Evolutionary conservation across 2,329 filamentous ascomycete species (phyloP).

Genomic region (Thelonectria rubi): DNA sequence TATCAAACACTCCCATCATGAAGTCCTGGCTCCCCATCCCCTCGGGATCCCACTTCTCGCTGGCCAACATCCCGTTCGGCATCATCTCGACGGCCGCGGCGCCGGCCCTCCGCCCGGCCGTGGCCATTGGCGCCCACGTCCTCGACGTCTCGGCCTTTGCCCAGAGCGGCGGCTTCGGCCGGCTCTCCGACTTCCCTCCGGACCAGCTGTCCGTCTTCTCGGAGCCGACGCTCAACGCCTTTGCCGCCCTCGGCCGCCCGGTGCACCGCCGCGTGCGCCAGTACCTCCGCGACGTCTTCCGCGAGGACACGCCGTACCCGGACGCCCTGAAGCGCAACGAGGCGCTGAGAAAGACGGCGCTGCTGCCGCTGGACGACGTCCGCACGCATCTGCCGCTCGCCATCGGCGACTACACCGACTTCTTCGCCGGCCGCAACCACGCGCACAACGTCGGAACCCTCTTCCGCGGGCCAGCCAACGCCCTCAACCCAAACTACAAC

Average conservation of each 20-base stretch:
- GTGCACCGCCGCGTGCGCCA: constrained; percentile 75
- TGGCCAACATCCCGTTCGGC: constrained; percentile 84
- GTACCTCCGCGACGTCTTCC: constrained; percentile 69
- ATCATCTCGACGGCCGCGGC: constrained; percentile 73
- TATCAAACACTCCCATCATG: constrained; percentile 9
- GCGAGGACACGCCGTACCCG: constrained; percentile 59
- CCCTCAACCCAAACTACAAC: constrained; percentile 82
- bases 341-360: constrained; percentile 40
- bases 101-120: constrained; percentile 67
- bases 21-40: constrained; percentile 41
- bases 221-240: constrained; percentile 44
- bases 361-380: constrained; percentile 54
- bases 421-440: constrained; percentile 82
- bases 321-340: constrained; percentile 49
- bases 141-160: constrained; percentile 74
- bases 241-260: constrained; percentile 65
- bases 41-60: constrained; percentile 50
- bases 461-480: constrained; percentile 77
- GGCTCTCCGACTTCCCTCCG: constrained; percentile 36
- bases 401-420: constrained; percentile 86
- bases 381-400: constrained; percentile 76
- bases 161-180: constrained; percentile 50
- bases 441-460: constrained; percentile 74
- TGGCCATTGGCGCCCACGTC: constrained; percentile 76
- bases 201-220: constrained; percentile 42